Base-by-base conservation (phyloP, 23 red algal species). In the Gracilaria domingensis region DNA sequence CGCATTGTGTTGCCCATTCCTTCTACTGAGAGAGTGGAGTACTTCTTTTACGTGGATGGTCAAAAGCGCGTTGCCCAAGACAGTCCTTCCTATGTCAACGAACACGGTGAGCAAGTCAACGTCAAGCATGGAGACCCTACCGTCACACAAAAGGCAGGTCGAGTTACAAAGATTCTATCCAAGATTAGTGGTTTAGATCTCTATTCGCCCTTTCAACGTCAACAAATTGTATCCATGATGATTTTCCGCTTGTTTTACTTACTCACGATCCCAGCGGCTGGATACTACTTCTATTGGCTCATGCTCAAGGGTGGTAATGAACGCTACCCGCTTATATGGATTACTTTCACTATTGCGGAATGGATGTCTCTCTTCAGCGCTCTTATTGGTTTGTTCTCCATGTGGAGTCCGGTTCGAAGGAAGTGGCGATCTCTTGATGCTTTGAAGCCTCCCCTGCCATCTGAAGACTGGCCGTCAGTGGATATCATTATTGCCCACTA, bases 251-350 rank as follows among this genome's bases (percentile, higher is more conserved):
- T 94, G 33, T 94, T 94, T 28, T 94, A 94, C 60, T 12, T 94
- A 16, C 67, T 88, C 45, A 94, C 84, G 12, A 72, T 94, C 57
- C 92, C 92, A 12, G 82, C 84, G 3, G 92, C 64, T 32, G 71
- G 24, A 26, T 94, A 88, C 45, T 94, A 94, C 83, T 88, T 94
- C 45, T 94, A 94, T 64, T 94, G 92, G 92, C 77, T 94, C 60
- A 62, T 83, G 26, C 28, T 73, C 34, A 32, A 37, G 17, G 92
- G 92, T 13, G 92, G 92, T 28, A 94, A 94, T 50, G 59, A 80
- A 30, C 39, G 74, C 11, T 48, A 78, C 29, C 81, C 81, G 36
- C 54, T 81, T 53, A 65, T 66, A 23, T 94, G 92, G 92, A 88
- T 94, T 21, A 40, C 79, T 36, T 94, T 85, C 56, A 59, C 85